Base-by-base conservation (phyloP, 352 stramenopile genomes). In the Phytophthora pinifolia region DNA sequence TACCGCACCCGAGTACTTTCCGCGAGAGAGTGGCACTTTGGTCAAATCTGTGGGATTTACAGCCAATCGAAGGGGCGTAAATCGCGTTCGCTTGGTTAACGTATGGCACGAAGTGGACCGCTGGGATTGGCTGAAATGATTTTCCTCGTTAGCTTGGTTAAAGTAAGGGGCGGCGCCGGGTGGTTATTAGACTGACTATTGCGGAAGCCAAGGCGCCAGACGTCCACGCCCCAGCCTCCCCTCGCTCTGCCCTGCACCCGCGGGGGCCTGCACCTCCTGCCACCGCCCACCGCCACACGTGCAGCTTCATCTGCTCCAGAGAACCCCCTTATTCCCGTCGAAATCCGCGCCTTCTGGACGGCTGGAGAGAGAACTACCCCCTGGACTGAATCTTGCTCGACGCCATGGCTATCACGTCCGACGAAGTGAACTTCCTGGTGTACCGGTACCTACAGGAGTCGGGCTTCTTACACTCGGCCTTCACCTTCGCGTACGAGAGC, bases 401-500 rank as follows among this genome's bases (percentile, higher is more conserved):
- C 33, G 59, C 68, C 30, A 96, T 97, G 89, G 77, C 84, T 59
- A 93, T 97, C 62, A 96, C 80, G 32, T 96, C 86, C 46, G 96
- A 99, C 62, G 97, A 99, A 77, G 79, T 99, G 27, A 99, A 99
- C 72, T 98, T 98, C 74, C 81, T 99, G 34, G 86, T 99, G 20
- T 99, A 98, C 72, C 82, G 96, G 54, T 99, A 99, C 68, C 83
- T 99, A 42, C 92, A 98, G 58, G 95, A 98, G 72, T 98, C 89
- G 18, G 94, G 96, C 12, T 99, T 98, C 67, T 82, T 98, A 55
- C 97, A 99, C 78, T 97, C 94, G 20, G 90, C 96, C 38, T 99
- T 99, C 70, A 98, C 96, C n/a, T 99, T 99, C 63, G 93, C 91
- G 15, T 98, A 99, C 62, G 97, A 99, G 72, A 98, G 90, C 36